These are phyloP conservation scores for Fonsecaea pedrosoi DNA, from an alignment of 2,329 filamentous ascomycete species.

Conservation along the genomic window DNA sequence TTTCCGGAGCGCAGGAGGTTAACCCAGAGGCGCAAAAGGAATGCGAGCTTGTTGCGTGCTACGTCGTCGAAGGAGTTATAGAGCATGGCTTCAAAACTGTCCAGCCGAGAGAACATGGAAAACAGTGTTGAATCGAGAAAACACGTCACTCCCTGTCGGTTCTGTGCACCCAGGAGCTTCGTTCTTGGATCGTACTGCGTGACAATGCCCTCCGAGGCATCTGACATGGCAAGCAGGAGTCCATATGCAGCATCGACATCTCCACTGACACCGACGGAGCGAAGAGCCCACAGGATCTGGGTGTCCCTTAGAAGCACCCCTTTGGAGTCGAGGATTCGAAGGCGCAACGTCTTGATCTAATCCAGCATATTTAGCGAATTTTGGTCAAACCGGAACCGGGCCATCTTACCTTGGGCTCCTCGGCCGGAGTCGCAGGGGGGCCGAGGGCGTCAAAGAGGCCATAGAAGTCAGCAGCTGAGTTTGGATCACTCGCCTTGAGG, in stretches of 20 bases:
- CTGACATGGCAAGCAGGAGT: slow-evolving; percentile 77
- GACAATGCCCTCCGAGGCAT: slow-evolving; percentile 80
- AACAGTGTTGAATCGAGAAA: slow-evolving; percentile 91
- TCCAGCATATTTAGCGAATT: slow-evolving; percentile 11
- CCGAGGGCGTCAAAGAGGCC: slow-evolving; percentile 35
- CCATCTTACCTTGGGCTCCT: slow-evolving; percentile 36
- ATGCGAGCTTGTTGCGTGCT: slow-evolving; percentile 73
- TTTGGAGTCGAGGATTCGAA: slow-evolving; percentile 60
- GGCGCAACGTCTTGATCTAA: slow-evolving; percentile 61
- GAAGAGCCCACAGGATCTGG: slow-evolving; percentile 68
- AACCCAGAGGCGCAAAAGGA: slow-evolving; percentile 84
- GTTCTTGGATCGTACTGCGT: slow-evolving; percentile 74
- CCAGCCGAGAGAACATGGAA: slow-evolving; percentile 90
- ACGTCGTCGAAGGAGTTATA: slow-evolving; percentile 79
- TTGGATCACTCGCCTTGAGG: slow-evolving; percentile 28
- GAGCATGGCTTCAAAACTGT: slow-evolving; percentile 91
- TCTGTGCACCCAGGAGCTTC: slow-evolving; percentile 82
- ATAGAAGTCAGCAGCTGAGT: slow-evolving; percentile 38
- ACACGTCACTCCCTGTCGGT: slow-evolving; percentile 86
- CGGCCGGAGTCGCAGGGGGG: slow-evolving; percentile 20
- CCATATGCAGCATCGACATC: slow-evolving; percentile 77
- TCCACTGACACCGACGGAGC: slow-evolving; percentile 69
- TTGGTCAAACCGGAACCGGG: neutral
- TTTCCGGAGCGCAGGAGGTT: slow-evolving; percentile 87
- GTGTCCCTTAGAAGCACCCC: slow-evolving; percentile 64